These are phyloP conservation scores for Diatrype stigma DNA, from an alignment of 2,329 filamentous ascomycete genomes.

Conservation along the genomic window DNA sequence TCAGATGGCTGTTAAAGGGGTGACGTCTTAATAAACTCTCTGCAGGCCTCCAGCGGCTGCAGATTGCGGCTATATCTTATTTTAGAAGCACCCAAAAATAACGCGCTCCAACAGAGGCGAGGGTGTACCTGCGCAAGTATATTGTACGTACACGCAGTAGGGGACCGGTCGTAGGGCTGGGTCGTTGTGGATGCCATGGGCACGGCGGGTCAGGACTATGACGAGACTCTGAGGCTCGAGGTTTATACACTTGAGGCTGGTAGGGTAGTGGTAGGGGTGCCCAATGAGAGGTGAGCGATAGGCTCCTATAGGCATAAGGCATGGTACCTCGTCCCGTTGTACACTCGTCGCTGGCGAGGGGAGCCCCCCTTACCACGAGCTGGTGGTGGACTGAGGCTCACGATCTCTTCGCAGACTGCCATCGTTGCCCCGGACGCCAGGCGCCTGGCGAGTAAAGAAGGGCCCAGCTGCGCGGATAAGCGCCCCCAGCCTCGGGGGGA, in stretches of 20 bases:
- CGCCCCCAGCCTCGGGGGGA: neutral
- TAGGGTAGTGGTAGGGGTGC: neutral
- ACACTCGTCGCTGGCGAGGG: neutral
- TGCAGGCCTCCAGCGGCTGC: constrained; percentile 31
- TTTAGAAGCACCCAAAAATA: constrained; percentile 35
- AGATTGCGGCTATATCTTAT: constrained; percentile 33
- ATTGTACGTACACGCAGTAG: neutral
- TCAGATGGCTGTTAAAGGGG: neutral
- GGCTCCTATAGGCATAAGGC: neutral
- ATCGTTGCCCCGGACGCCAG: neutral
- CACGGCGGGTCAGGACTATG: neutral
- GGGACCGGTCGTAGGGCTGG: constrained; percentile 1
- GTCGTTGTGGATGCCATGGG: neutral
- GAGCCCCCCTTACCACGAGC: neutral
- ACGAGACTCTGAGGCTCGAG: neutral
- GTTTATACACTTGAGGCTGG: neutral
- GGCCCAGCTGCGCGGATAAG: neutral
- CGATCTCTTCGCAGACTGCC: neutral
- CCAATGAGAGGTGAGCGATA: neutral
- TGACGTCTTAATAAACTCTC: constrained; percentile 31
- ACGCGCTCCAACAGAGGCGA: constrained; percentile 7
- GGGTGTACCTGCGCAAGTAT: neutral
- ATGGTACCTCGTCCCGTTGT: neutral
- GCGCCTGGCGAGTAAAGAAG: neutral
- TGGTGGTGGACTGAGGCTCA: neutral